A percentile compares a stretch with the other conserved stretches of the same genome.
Conservation (phyloP, 495 filamentous ascomycete genomes). For the Penicilliopsis zonata region DNA sequence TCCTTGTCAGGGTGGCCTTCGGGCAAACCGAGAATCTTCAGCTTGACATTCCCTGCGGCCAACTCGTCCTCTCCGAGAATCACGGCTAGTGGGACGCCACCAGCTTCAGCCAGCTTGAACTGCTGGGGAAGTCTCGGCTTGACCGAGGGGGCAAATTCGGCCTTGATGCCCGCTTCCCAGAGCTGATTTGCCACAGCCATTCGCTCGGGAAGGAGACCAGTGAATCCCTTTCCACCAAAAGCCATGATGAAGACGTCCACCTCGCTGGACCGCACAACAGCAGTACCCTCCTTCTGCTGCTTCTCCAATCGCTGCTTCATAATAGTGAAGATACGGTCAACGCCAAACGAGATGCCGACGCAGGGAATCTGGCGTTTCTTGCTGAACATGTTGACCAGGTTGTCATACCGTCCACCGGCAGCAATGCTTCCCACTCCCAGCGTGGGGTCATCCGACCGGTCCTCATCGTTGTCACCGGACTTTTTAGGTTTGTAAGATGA, state of each 20-base stretch:
- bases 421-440: conserved; percentile 80
- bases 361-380: conserved; percentile 80
- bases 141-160: conserved; percentile 67
- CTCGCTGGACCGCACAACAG: conserved; percentile 52
- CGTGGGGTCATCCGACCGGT: conserved; percentile 70
- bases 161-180: conserved; percentile 74
- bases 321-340: conserved; percentile 91
- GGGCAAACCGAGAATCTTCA: conserved; percentile 73
- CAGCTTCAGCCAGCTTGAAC: conserved; percentile 68
- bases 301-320: conserved; percentile 63
- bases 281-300: conserved; percentile 37
- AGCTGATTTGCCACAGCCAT: conserved; percentile 61
- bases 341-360: conserved; percentile 88
- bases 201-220: conserved; percentile 65
- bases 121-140: conserved; percentile 70
- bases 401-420: conserved; percentile 86
- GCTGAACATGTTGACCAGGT: conserved; percentile 85
- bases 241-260: conserved; percentile 88
- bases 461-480: conserved; percentile 59
- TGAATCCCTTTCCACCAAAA: conserved; percentile 80
- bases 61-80: conserved; percentile 77
- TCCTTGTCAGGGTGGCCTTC: conserved; percentile 81
- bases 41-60: conserved; percentile 58
- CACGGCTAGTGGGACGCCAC: conserved; percentile 59
- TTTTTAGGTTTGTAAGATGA: conserved; percentile 37